Conservation (phyloP, 2,329 filamentous ascomycete genomes). For the Beauveria sp. region DNA sequence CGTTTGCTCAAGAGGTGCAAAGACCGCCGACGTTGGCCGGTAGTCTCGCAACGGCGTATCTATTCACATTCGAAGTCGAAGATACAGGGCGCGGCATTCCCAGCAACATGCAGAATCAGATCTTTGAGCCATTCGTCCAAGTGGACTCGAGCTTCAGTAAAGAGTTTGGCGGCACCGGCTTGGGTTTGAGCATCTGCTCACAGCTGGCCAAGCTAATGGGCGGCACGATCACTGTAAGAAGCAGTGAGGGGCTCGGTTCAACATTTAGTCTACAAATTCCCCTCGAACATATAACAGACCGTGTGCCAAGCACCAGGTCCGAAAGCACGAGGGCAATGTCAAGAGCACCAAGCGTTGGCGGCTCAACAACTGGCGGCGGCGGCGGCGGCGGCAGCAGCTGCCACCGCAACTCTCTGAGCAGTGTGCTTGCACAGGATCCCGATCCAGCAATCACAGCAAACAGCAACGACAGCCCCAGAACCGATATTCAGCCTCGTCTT, state of each 20-base stretch:
- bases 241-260: slow-evolving; percentile 65
- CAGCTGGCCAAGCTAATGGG: slow-evolving; percentile 80
- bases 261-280: slow-evolving; percentile 80
- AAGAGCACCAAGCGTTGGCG: slow-evolving; percentile 42
- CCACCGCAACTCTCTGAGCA: slow-evolving; percentile 5
- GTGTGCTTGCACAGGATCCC: slow-evolving; percentile 1
- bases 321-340: slow-evolving; percentile 19
- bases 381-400: neutral
- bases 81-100: slow-evolving; percentile 86
- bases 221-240: slow-evolving; percentile 64
- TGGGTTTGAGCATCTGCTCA: slow-evolving; percentile 82
- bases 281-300: slow-evolving; percentile 64
- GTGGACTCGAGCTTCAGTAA: slow-evolving; percentile 84
- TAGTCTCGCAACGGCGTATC: slow-evolving; percentile 53
- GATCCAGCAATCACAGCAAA: slow-evolving; percentile 8
- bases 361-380: neutral
- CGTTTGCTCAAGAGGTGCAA: neutral
- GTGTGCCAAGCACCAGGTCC: slow-evolving; percentile 29
- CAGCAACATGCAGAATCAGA: slow-evolving; percentile 65
- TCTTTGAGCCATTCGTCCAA: slow-evolving; percentile 93
- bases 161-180: slow-evolving; percentile 81
- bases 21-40: slow-evolving; percentile 12
- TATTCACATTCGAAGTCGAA: slow-evolving; percentile 82
- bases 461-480: slow-evolving; percentile 40
- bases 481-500: slow-evolving; percentile 57